Evolutionary conservation across 2,329 filamentous ascomycete genomes (phyloP), one percentile per base, ranked within the genome.

Genomic region (Pseudocercospora cruenta): DNA sequence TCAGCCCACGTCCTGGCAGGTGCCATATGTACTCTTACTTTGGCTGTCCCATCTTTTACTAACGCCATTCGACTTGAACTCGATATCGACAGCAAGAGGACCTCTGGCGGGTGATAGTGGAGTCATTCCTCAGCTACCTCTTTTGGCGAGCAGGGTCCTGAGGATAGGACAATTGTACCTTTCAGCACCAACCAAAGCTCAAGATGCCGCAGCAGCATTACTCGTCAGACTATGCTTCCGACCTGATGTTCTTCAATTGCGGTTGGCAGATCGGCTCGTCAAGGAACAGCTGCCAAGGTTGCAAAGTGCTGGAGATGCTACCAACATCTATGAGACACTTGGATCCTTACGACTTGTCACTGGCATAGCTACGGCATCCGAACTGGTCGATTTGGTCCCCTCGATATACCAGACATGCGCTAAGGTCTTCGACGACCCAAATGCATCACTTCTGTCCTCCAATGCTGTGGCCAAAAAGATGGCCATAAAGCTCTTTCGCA

Each of bases 41-140:
- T 99, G 95, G 95, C 86, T 84, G 1, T 82, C 81, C 1, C 82
- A 84, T 68, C 71, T 85, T 7, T 76, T 83, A 66, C 75, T 85
- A 33, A 93, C 93, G 1, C 95, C 95, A 0, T 99, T 99, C 79
- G 94, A 97, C 73, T 82, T 99, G 60, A 86, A 90, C 1, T 93
- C 92, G 1, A 94, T 99, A 67, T 97, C 94, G 1, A 81, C 81
- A 12, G 58, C 73, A 1, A 47, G 58, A 9, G 72, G 77, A n/a
- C 87, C 86, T 1, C 79, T 82, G 1, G 83, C 84, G 31, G 70
- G 69, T 73, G 79, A 0, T 84, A 83, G 1, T 80, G 92, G 19
- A 73, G 77, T 8, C 85, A 91, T 78, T 86, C 90, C 77, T 1
- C 80, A 86, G 33, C 80, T 93, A 1, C 93, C 94, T 0, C 86